Base-by-base conservation (phyloP, 345 rosid species). In the Dipteronia dyeriana region DNA sequence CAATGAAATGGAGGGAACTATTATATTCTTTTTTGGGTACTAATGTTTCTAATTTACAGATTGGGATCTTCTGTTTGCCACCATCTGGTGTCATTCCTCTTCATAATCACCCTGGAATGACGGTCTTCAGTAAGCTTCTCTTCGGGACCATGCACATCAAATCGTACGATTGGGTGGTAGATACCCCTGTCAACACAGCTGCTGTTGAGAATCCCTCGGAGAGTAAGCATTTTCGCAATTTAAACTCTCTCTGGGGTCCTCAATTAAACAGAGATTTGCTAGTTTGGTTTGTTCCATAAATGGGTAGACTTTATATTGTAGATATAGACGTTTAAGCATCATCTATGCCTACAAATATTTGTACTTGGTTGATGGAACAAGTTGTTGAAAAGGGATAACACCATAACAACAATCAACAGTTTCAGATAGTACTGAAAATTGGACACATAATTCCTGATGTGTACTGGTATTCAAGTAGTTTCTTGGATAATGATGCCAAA, bases 51-150 rank as follows among this genome's bases (percentile, higher is more conserved):
- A 31, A 64, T 72, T 68, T 34, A 69, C 87, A 97, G 99, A 92
- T 97, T 67, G 97, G 93, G 64, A 92, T 97, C 76, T 97, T 92
- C 82, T 94, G 98, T 83, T 89, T 97, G 84, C 99, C 98, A 4
- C 94, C 95, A 11, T 84, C 89, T 13, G 94, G 90, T 66, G 95
- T 89, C 67, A 87, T 97, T 82, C 99, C 98, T 1, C 97, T 97
- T 61, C 99, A 97, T 79, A 90, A 97, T 70, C 99, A 97, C 85
- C 98, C 99, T 7, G 92, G 89, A 77, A 97, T 97, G 99, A 97
- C 98, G 0, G 98, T 97, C 51, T 97, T 97, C 76, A 90, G 97
- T 83, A 94, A 94, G 88, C 91, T 97, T 71, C 90, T 97, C 8
- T 92, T 92, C 17, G 98, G 99, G 80, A 82, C 93, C 3, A 87